A percentile compares a stretch with the other conserved stretches of the same genome.
Evolutionary conservation across 345 rosid species (phyloP).

Genomic region (Chamaenerion angustifolium): DNA sequence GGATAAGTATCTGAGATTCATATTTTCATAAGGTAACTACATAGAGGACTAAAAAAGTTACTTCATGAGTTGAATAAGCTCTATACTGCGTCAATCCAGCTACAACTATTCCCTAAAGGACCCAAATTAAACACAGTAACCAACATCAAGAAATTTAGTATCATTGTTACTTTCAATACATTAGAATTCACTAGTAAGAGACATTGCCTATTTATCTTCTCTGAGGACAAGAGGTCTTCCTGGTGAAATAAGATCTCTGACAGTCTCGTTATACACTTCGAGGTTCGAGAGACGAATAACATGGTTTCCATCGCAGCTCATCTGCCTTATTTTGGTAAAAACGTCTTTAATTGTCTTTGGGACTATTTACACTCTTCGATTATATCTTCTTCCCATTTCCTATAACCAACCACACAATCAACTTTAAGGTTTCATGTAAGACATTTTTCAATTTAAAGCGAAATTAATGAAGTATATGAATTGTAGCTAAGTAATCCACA

Average conservation of each 20-base stretch:
- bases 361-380: too few relatives aligned
- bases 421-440: too few relatives aligned
- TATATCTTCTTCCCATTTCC: too few relatives aligned
- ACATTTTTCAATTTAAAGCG: too few relatives aligned
- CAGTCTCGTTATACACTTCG: slow-evolving; percentile 87
- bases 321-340: slow-evolving; percentile 69
- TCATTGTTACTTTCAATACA: too few relatives aligned
- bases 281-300: slow-evolving; percentile 83
- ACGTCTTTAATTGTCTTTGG: slow-evolving; percentile 89
- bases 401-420: too few relatives aligned
- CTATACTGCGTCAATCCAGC: slow-evolving; percentile 91
- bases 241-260: slow-evolving; percentile 87
- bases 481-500: too few relatives aligned
- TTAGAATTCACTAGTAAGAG: too few relatives aligned
- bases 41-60: slow-evolving; percentile 10
- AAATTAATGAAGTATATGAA: too few relatives aligned
- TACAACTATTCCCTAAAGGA: slow-evolving; percentile 63
- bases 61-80: slow-evolving; percentile 93
- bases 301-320: slow-evolving; percentile 84
- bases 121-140: neutral
- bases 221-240: too few relatives aligned
- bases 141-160: too few relatives aligned
- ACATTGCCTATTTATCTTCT: too few relatives aligned
- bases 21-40: neutral
- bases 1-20: slow-evolving; percentile 1